A percentile compares a stretch with the other conserved stretches of the same genome.
Conservation (phyloP, 495 filamentous ascomycete species). For the Paragyromitra xinjiangensis region DNA sequence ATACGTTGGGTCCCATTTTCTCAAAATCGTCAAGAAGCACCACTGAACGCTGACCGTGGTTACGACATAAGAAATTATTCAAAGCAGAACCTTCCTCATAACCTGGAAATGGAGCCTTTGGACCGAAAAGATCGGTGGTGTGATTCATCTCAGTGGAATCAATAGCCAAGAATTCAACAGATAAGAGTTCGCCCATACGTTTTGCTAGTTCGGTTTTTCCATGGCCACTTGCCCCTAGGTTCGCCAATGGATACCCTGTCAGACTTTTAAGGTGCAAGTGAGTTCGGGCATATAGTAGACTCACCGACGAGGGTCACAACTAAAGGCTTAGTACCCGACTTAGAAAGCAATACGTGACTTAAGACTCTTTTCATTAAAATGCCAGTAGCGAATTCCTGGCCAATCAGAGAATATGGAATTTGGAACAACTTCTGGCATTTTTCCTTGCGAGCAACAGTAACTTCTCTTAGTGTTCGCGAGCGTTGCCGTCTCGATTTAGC, state of each 20-base stretch:
- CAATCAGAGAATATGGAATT: conserved; percentile 62
- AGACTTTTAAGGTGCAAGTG: not conserved
- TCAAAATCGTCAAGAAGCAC: conserved; percentile 70
- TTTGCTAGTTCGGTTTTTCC: conserved; percentile 65
- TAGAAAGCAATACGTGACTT: conserved; percentile 52
- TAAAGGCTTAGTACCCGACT: conserved; percentile 53
- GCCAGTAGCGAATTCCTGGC: conserved; percentile 60
- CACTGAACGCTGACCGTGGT: conserved; percentile 60
- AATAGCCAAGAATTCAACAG: conserved; percentile 59
- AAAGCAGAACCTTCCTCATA: conserved; percentile 60
- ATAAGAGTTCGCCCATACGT: conserved; percentile 60
- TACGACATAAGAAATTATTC: conserved; percentile 66
- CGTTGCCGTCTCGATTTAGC: conserved; percentile 56
- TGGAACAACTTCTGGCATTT: conserved; percentile 60
- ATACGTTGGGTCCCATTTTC: conserved; percentile 63
- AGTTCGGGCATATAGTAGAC: not conserved
- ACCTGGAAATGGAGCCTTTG: conserved; percentile 58
- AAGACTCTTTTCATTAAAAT: conserved; percentile 58
- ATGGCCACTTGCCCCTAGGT: conserved; percentile 62
- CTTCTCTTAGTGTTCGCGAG: conserved; percentile 55
- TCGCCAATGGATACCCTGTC: not conserved
- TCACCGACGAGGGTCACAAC: conserved; percentile 62
- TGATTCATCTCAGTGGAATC: conserved; percentile 61
- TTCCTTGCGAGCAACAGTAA: conserved; percentile 58
- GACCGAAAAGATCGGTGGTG: conserved; percentile 64